Evolutionary conservation across 108 stramenopile genomes (phyloP), one percentile per base, ranked within the genome.

Genomic region (Cyclotella atomus): DNA sequence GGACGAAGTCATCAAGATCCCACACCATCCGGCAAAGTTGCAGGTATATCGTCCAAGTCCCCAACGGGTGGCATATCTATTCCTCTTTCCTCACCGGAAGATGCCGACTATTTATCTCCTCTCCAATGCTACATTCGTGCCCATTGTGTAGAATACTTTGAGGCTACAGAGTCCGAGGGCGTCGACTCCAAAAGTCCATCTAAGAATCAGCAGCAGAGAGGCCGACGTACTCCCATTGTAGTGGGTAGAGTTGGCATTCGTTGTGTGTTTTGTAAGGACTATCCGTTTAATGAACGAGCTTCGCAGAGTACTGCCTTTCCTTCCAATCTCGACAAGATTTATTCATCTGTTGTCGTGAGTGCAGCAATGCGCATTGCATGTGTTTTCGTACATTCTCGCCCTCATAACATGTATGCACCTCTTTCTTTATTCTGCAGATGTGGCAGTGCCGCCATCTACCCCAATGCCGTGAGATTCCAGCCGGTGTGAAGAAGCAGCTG

Each of bases 41-140:
- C 4, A n/a, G 28, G 7, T 6, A 6, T 4, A 56, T 28, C 21
- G 10, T 24, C 44, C n/a, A n/a, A n/a, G n/a, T n/a, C n/a, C n/a
- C n/a, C n/a, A n/a, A n/a, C n/a, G n/a, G n/a, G n/a, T n/a, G n/a
- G n/a, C n/a, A n/a, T 80, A 53, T 55, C 79, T n/a, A 73, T 70
- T 5, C 53, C 79, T 1, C 66, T 81, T 62, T 54, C 71, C 21
- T 45, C 38, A 14, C n/a, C 72, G 30, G 16, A 28, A 14, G 91
- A 93, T 46, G 9, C 64, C 19, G 81, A 89, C 29, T 89, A 85
- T 79, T 73, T 93, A 9, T 87, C 88, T 9, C 83, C 87, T 29
- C 36, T 89, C 12, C 87, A 90, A 50, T 90, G 88, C 64, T 93
- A 81, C 70, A 77, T 93, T 21, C 82, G 91, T 20, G 71, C 76